Evolutionary conservation across 1,284 basidiomycete genomes (phyloP).

Genomic region (Leccinum fuscescens): DNA sequence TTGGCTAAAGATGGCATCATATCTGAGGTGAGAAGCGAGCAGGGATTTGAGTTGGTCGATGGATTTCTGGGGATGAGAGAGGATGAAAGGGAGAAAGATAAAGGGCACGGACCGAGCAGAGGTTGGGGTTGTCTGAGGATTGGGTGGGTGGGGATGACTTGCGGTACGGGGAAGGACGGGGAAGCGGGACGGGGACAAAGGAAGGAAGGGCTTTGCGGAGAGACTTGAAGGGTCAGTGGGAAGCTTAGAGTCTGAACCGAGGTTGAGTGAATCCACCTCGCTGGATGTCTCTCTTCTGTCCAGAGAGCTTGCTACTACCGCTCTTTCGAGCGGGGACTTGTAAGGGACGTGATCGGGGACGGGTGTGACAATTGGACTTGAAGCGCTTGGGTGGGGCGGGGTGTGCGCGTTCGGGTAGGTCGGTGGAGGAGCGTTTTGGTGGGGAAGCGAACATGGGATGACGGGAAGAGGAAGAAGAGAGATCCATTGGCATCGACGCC

Average conservation of each 20-base stretch:
- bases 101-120: slow-evolving; percentile 12
- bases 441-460: slow-evolving; percentile 39
- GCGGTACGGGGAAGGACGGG: slow-evolving; percentile 1
- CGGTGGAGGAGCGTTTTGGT: slow-evolving; percentile 45
- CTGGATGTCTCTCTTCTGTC: slow-evolving; percentile 25
- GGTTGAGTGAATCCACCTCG: slow-evolving; percentile 29
- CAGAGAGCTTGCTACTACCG: slow-evolving; percentile 1
- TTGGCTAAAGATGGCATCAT: slow-evolving; percentile 14
- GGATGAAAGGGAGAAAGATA: neutral
- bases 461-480: slow-evolving; percentile 17
- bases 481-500: slow-evolving; percentile 10
- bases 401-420: slow-evolving; percentile 34
- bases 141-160: slow-evolving; percentile 10
- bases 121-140: slow-evolving; percentile 12
- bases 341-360: slow-evolving; percentile 41
- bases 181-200: neutral
- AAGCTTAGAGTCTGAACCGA: slow-evolving; percentile 4
- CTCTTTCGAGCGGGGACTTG: slow-evolving; percentile 6
- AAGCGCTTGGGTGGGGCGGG: slow-evolving; percentile 42
- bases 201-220: slow-evolving; percentile 2
- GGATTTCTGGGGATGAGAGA: slow-evolving; percentile 23
- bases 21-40: slow-evolving; percentile 13
- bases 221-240: slow-evolving; percentile 18
- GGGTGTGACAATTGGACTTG: slow-evolving; percentile 31
- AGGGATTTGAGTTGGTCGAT: slow-evolving; percentile 16